These are phyloP conservation scores for Helminthosporium solani DNA, from an alignment of 2,329 filamentous ascomycete species.

Conservation along the genomic window DNA sequence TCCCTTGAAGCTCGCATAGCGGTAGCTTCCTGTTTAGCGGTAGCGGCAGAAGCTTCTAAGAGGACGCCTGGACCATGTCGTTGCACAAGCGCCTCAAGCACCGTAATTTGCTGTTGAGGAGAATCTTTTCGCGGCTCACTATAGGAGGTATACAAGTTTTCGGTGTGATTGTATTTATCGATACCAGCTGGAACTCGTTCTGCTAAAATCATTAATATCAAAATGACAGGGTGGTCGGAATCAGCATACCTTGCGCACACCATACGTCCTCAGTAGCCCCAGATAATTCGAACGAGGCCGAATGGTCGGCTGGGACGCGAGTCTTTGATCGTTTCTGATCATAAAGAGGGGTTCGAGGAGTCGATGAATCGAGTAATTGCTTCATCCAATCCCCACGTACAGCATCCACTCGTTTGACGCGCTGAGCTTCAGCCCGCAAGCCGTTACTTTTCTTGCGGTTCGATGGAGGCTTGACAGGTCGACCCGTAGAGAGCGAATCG, in stretches of 20 bases:
- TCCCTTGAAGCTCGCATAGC: slow-evolving; percentile 1
- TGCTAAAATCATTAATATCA: not conserved
- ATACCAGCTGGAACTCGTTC: not conserved
- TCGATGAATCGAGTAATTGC: not conserved
- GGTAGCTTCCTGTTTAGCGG: not conserved
- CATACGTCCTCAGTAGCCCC: not conserved
- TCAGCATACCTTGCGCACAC: not conserved
- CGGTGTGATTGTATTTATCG: not conserved
- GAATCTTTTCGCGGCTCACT: not conserved
- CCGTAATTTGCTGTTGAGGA: not conserved
- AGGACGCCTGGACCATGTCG: slow-evolving; percentile 5
- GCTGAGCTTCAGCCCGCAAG: slow-evolving; percentile 4
- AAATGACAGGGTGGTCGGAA: not conserved
- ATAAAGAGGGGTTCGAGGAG: not conserved
- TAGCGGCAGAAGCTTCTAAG: not conserved
- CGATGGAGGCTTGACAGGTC: slow-evolving; percentile 6
- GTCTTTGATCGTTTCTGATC: not conserved
- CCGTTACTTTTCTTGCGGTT: slow-evolving; percentile 9
- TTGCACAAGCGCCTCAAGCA: slow-evolving; percentile 6
- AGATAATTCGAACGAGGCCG: too few species aligned
- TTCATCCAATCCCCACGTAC: slow-evolving; percentile 6
- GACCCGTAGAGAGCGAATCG: slow-evolving; percentile 8
- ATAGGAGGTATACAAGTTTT: not conserved
- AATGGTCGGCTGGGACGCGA: not conserved
- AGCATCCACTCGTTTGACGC: not conserved